A percentile compares a stretch with the other conserved stretches of the same genome.
These are phyloP conservation scores for Chaetothyriales sp. DNA, from an alignment of 2,329 filamentous ascomycete species.

Conservation along the genomic window DNA sequence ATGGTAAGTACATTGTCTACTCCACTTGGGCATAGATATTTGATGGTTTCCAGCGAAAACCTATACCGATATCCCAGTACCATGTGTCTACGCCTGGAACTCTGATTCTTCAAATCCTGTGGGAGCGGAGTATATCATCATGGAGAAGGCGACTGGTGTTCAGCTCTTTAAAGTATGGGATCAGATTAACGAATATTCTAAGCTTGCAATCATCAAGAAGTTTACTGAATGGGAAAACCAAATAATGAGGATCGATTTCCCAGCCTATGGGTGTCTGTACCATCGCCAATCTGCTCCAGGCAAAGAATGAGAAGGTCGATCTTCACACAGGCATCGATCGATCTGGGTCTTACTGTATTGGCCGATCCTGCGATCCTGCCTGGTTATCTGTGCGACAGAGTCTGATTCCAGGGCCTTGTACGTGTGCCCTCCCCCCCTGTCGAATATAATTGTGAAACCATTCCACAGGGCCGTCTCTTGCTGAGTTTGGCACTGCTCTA, in stretches of 20 bases:
- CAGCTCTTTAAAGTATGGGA: conserved; percentile 21
- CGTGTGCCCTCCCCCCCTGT: no score
- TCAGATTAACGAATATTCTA: conserved; percentile 3
- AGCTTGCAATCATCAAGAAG: not conserved
- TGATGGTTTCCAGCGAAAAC: no score
- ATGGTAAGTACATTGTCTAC: conserved; percentile 11
- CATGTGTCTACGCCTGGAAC: conserved; percentile 17
- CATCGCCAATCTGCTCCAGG: no score
- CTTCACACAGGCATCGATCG: no score
- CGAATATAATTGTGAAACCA: no score
- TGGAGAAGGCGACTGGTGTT: conserved; percentile 21
- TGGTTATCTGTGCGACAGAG: no score
- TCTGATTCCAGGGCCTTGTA: not conserved
- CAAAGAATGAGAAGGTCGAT: not conserved
- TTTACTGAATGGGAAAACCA: not conserved
- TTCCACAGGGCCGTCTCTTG: not conserved
- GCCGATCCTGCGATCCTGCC: no score
- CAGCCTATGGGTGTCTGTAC: no score
- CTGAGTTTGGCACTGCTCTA: not conserved
- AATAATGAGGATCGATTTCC: not conserved
- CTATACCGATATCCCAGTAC: conserved; percentile 19
- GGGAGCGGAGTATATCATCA: conserved; percentile 21
- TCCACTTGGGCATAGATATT: conserved; percentile 7
- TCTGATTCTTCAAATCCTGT: conserved; percentile 16
- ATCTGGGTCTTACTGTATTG: no score